Evolutionary conservation across 2,329 filamentous ascomycete genomes (phyloP).

Genomic region (Colletotrichum caudatum): DNA sequence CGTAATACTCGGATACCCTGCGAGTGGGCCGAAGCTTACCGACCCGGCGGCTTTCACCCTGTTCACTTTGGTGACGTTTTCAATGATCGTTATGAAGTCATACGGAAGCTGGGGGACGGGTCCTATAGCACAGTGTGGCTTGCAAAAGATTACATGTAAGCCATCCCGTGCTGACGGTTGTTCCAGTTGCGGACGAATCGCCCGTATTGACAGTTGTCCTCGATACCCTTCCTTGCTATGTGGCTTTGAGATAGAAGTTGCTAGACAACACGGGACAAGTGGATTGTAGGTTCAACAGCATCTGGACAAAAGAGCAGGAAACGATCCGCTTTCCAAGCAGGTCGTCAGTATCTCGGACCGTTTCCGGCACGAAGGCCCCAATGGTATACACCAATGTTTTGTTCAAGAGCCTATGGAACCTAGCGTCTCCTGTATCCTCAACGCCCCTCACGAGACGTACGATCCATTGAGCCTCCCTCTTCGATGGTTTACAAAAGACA

Average conservation of each 20-base stretch:
- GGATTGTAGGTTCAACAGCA: constrained; percentile 41
- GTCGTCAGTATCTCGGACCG: constrained; percentile 45
- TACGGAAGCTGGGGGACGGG: too few relatives aligned
- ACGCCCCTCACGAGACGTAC: constrained; percentile 32
- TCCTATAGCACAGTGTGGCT: too few relatives aligned
- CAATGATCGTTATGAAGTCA: too few relatives aligned
- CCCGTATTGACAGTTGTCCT: too few relatives aligned
- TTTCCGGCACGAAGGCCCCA: constrained; percentile 49
- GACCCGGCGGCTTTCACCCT: too few relatives aligned
- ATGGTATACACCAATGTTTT: constrained; percentile 49
- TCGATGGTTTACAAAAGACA: constrained; percentile 6
- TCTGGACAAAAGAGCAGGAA: constrained; percentile 18
- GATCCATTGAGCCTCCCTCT: constrained; percentile 4
- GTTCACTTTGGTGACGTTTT: too few relatives aligned
- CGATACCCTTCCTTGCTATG: too few relatives aligned
- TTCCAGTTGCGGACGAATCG: too few relatives aligned
- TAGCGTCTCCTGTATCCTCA: constrained; percentile 43
- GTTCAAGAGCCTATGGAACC: constrained; percentile 50
- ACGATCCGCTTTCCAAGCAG: constrained; percentile 7
- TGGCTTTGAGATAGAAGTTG: constrained; percentile 48
- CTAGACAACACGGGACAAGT: constrained; percentile 37
- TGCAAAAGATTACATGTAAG: too few relatives aligned
- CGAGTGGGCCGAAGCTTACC: too few relatives aligned
- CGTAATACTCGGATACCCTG: too few relatives aligned
- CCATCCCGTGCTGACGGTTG: too few relatives aligned